Conservation (phyloP, 2,329 filamentous ascomycete genomes). For the Lasiodiplodia theobromae region DNA sequence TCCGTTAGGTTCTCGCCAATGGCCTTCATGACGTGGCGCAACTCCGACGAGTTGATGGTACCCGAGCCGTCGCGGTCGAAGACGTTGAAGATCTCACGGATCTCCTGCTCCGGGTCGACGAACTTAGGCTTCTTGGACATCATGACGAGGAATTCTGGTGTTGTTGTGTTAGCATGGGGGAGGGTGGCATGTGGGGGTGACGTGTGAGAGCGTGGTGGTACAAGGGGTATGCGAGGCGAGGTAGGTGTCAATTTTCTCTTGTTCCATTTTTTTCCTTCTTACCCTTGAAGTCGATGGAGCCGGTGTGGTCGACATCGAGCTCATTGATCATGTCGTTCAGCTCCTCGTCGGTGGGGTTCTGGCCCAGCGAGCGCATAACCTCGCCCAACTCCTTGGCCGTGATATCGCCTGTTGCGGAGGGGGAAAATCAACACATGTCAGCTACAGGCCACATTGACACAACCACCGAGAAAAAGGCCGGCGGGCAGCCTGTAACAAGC, state of each 20-base stretch:
- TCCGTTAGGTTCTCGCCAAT: conserved; percentile 70
- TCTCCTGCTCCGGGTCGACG: conserved; percentile 68
- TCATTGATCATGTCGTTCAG: conserved; percentile 72
- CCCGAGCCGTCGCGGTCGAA: conserved; percentile 72
- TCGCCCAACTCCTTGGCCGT: conserved; percentile 68
- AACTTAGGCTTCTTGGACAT: conserved; percentile 69
- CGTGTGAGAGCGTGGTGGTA: background rate
- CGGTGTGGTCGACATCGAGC: conserved; percentile 69
- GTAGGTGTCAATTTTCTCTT: background rate
- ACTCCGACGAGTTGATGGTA: conserved; percentile 68
- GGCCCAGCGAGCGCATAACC: conserved; percentile 69
- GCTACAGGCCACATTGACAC: background rate
- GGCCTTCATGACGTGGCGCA: conserved; percentile 68
- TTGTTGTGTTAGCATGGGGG: background rate
- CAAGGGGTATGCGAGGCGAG: background rate
- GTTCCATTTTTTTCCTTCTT: conserved; percentile 30
- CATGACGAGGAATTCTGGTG: conserved; percentile 68
- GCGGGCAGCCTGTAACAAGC: conserved; percentile 1
- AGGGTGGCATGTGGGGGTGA: conserved; percentile 26
- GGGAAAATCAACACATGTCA: conserved; percentile 8
- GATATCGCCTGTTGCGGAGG: conserved; percentile 63
- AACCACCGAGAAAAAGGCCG: background rate
- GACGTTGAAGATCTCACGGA: conserved; percentile 69
- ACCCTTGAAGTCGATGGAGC: conserved; percentile 71
- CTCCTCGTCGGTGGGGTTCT: conserved; percentile 68